Conservation (phyloP, 345 rosid genomes). For the Leavenworthia alabamica region DNA sequence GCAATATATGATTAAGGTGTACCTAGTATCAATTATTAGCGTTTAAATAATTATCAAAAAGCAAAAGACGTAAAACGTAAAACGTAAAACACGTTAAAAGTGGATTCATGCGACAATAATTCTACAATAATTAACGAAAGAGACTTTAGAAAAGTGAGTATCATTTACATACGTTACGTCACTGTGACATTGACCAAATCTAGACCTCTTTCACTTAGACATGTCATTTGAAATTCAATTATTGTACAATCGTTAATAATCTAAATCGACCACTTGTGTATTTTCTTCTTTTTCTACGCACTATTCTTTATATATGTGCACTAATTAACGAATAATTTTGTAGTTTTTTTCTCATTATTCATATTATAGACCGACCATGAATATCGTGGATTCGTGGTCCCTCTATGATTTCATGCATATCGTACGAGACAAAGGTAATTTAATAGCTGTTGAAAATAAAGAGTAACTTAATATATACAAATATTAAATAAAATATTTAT, state of each 20-base stretch:
- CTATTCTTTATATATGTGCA: neutral
- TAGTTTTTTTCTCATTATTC: neutral
- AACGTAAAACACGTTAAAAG: neutral
- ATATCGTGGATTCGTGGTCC: slow-evolving; percentile 22
- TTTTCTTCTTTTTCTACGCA: slow-evolving; percentile 13
- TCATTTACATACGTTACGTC: too few species aligned
- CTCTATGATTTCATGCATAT: slow-evolving; percentile 16
- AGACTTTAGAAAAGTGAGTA: slow-evolving; percentile 2
- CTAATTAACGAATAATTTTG: neutral
- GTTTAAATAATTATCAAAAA: neutral
- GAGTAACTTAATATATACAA: too few species aligned
- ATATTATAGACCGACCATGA: too few species aligned
- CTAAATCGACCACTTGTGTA: slow-evolving; percentile 13
- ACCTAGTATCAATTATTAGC: neutral
- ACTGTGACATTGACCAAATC: slow-evolving; percentile 13
- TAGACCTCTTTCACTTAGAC: neutral
- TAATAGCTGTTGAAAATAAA: neutral
- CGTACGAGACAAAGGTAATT: slow-evolving; percentile 21
- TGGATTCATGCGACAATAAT: slow-evolving; percentile 3
- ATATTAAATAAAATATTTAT: too few species aligned
- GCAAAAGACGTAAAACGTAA: neutral
- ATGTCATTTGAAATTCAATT: slow-evolving; percentile 8
- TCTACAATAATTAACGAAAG: slow-evolving; percentile 7
- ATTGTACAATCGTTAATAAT: slow-evolving; percentile 12
- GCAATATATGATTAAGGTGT: neutral